Conservation (phyloP, 768 basidiomycete species). For the Chiua virens region DNA sequence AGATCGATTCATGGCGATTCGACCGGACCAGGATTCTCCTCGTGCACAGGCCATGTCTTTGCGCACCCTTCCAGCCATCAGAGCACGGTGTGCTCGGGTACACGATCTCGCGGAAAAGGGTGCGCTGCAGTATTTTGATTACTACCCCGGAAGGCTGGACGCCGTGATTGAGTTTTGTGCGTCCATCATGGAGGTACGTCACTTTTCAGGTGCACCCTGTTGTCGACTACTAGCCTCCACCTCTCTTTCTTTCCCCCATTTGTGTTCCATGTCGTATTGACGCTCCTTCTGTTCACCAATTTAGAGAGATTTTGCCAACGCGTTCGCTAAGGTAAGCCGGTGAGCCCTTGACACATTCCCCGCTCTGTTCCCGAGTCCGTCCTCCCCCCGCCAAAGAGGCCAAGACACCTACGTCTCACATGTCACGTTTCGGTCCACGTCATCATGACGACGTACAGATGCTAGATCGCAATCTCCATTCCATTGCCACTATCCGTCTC, state of each 20-base stretch:
- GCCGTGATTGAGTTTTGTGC: conserved; percentile 74
- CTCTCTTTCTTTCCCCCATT: not conserved
- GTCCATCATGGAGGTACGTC: conserved; percentile 71
- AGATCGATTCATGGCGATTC: conserved; percentile 6
- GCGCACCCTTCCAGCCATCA: conserved; percentile 84
- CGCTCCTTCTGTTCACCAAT: not conserved
- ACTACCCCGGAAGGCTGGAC: conserved; percentile 73
- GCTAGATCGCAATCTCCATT: too few relatives aligned
- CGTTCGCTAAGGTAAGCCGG: conserved; percentile 57
- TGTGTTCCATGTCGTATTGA: conserved; percentile 5
- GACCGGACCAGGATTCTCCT: conserved; percentile 9
- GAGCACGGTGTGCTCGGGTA: conserved; percentile 79
- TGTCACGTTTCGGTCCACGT: too few relatives aligned
- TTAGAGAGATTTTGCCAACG: conserved; percentile 78
- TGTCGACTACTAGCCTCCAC: too few relatives aligned
- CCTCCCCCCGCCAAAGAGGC: conserved; percentile 3
- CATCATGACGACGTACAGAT: not conserved
- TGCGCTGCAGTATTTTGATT: conserved; percentile 82
- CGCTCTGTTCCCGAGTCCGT: not conserved
- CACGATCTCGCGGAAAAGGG: conserved; percentile 73
- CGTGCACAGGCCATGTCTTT: conserved; percentile 57
- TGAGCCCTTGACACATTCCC: not conserved
- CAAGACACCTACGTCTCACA: too few relatives aligned
- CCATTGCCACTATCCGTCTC: too few relatives aligned
- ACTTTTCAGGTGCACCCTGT: not conserved